These are phyloP conservation scores for Cucurbita maxima DNA, from an alignment of 306 rosid species.

Conservation along the genomic window DNA sequence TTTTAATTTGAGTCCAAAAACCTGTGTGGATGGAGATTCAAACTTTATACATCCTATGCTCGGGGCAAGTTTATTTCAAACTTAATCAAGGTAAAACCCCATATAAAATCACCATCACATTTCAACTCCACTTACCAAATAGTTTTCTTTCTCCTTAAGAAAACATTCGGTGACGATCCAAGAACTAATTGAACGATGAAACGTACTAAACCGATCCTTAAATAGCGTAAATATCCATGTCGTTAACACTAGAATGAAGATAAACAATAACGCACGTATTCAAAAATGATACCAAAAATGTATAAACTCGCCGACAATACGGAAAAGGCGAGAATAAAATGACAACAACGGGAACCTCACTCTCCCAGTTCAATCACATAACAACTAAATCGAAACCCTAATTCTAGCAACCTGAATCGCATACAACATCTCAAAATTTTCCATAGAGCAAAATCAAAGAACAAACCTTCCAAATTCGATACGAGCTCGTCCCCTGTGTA, in stretches of 20 bases:
- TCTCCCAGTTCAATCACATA: background rate
- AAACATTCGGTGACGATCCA: background rate
- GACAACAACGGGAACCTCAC: background rate
- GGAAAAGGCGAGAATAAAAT: background rate
- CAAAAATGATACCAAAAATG: background rate
- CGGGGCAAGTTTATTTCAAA: background rate
- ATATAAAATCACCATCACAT: background rate
- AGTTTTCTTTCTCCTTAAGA: background rate
- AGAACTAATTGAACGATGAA: background rate
- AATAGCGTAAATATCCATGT: background rate
- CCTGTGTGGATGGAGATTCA: background rate
- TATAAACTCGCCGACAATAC: background rate
- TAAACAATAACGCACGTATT: background rate
- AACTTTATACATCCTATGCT: background rate
- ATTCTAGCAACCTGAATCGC: background rate
- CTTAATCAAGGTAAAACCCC: background rate
- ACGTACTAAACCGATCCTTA: background rate
- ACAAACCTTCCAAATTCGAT: background rate
- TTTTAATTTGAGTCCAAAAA: background rate
- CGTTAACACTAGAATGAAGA: background rate
- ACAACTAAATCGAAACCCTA: background rate
- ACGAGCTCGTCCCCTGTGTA: background rate
- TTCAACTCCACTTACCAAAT: background rate
- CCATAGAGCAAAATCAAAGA: background rate
- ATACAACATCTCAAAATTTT: background rate